Conservation (phyloP, 257 asterid species). For the Osmanthus fragrans region DNA sequence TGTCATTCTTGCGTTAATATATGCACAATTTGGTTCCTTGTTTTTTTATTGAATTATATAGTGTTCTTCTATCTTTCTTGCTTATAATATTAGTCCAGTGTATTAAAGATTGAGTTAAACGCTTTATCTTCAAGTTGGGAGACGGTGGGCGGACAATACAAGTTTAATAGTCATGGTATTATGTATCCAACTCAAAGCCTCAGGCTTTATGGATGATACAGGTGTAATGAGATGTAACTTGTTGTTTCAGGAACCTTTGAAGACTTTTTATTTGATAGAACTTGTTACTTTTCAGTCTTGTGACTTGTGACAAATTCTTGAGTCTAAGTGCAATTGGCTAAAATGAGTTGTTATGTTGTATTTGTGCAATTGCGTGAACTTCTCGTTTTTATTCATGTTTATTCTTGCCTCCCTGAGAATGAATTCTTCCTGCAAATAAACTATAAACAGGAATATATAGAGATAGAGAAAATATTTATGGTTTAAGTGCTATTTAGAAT, state of each 20-base stretch:
- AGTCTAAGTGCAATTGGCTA: not conserved
- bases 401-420: not conserved
- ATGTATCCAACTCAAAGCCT: not conserved
- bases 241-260: not conserved
- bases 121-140: not conserved
- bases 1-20: constrained; percentile 31
- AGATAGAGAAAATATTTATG: not conserved
- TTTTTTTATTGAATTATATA: constrained; percentile 13
- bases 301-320: not conserved
- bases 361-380: not conserved
- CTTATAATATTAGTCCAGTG: constrained; percentile 13
- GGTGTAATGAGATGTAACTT: not conserved
- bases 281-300: not conserved
- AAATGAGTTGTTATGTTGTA: not conserved
- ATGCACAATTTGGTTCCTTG: constrained; percentile 24
- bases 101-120: not conserved
- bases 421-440: not conserved
- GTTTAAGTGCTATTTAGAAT: not conserved
- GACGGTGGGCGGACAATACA: not conserved
- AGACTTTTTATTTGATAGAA: not conserved
- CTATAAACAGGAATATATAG: not conserved
- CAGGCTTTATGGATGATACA: not conserved
- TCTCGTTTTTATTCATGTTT: not conserved
- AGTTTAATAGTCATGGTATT: not conserved
- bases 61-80: constrained; percentile 19